phyloP scores from a whole-genome alignment of 2,329 filamentous ascomycete genomes.

The Davidsoniella eucalypti region DNA sequence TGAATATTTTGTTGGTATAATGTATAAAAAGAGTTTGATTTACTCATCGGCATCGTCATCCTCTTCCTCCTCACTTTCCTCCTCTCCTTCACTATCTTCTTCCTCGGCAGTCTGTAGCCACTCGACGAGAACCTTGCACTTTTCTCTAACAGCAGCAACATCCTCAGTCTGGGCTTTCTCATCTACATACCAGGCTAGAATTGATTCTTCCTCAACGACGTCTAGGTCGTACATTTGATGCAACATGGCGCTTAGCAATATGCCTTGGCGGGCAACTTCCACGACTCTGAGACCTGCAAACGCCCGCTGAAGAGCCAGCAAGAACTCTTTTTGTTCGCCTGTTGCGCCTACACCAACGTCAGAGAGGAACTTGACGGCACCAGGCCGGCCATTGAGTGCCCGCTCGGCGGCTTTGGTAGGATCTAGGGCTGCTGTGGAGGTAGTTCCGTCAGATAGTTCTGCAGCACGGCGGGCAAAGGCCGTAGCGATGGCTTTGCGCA shows the following conservation, averaged over 20 bases:
- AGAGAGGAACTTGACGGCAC: conserved; percentile 37
- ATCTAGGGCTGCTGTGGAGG: conserved; percentile 27
- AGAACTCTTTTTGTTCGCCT: conserved; percentile 71
- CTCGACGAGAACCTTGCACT: conserved; percentile 65
- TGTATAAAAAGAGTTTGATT: not conserved
- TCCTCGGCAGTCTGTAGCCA: conserved; percentile 65
- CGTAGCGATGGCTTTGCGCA: conserved; percentile 70
- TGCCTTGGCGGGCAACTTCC: conserved; percentile 32
- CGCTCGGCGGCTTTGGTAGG: conserved; percentile 47
- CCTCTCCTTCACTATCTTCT: conserved; percentile 37
- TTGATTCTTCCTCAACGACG: conserved; percentile 74
- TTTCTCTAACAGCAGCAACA: conserved; percentile 47
- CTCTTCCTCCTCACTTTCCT: conserved; percentile 24
- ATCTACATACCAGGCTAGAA: conserved; percentile 79
- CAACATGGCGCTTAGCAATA: conserved; percentile 57
- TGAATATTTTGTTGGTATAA: not conserved
- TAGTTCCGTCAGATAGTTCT: conserved; percentile 42
- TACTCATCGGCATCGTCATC: conserved; percentile 13
- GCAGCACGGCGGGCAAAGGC: conserved; percentile 71
- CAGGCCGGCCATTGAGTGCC: conserved; percentile 37
- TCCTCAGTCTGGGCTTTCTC: conserved; percentile 48
- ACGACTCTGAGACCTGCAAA: conserved; percentile 48
- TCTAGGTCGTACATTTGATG: conserved; percentile 78
- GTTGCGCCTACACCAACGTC: conserved; percentile 47
- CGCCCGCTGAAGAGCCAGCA: conserved; percentile 68